Evolutionary conservation across 768 basidiomycete genomes (phyloP).

Genomic region (Paxillus involutus): DNA sequence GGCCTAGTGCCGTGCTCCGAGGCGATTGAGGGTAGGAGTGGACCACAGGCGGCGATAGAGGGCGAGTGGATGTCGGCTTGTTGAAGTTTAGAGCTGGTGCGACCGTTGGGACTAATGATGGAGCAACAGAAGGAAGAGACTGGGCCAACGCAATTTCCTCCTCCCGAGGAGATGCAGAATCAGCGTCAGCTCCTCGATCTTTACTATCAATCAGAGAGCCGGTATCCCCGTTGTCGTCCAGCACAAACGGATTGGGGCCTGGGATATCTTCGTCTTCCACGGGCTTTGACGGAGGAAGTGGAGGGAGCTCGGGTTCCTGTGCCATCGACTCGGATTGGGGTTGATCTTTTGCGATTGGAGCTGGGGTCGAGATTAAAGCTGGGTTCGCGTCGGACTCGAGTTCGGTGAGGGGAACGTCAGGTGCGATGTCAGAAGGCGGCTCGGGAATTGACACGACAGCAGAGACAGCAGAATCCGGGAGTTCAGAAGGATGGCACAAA

Average conservation of each 20-base stretch:
- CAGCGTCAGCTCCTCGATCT: conserved; percentile 20
- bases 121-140: conserved; percentile 15
- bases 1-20: conserved; percentile 50
- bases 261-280: conserved; percentile 40
- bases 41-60: conserved; percentile 26
- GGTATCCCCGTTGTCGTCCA: conserved; percentile 52
- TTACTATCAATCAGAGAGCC: conserved; percentile 32
- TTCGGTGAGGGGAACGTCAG: neutral
- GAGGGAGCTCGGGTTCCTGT: neutral
- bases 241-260: conserved; percentile 60
- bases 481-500: neutral
- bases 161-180: conserved; percentile 12
- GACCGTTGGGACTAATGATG: conserved; percentile 24
- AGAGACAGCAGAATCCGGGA: neutral
- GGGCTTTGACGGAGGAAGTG: conserved; percentile 8
- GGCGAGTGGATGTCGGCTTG: conserved; percentile 53
- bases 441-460: neutral
- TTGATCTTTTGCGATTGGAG: neutral
- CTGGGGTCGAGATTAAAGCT: neutral
- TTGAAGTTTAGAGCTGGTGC: conserved; percentile 39
- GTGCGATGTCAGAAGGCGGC: neutral
- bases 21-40: conserved; percentile 25
- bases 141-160: conserved; percentile 46
- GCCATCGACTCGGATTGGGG: conserved; percentile 3
- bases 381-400: neutral